Evolutionary conservation across 1,284 basidiomycete species (phyloP).

Genomic region (Ustilago esculenta): DNA sequence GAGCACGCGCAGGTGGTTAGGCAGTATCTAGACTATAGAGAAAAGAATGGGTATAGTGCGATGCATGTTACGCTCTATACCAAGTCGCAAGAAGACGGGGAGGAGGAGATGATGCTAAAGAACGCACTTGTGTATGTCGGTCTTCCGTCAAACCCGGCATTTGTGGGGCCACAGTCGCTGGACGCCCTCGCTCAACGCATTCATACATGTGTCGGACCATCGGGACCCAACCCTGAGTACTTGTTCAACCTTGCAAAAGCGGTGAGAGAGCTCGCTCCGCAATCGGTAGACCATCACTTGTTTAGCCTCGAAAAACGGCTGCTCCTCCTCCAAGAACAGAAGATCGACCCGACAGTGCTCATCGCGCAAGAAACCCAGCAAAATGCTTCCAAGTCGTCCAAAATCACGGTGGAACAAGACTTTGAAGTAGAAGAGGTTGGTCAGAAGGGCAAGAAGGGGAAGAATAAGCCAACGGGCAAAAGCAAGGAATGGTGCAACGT

Average conservation of each 20-base stretch:
- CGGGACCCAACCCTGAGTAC: conserved; percentile 85
- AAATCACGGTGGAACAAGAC: too few species aligned
- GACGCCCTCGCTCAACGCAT: conserved; percentile 76
- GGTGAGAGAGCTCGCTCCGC: conserved; percentile 76
- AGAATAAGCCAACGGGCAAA: conserved; percentile 26
- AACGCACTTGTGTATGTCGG: conserved; percentile 78
- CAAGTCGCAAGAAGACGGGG: conserved; percentile 68
- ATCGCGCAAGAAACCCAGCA: conserved; percentile 32
- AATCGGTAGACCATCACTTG: conserved; percentile 80
- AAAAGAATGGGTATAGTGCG: conserved; percentile 73
- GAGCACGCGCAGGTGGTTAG: conserved; percentile 77
- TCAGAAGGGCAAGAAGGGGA: conserved; percentile 28
- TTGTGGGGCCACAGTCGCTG: conserved; percentile 82
- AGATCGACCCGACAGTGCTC: conserved; percentile 17
- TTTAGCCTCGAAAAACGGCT: conserved; percentile 75
- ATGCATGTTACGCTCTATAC: conserved; percentile 67
- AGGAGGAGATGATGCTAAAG: conserved; percentile 72
- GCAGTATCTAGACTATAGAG: conserved; percentile 83
- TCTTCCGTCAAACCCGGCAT: conserved; percentile 79
- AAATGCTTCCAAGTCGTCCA: too few species aligned
- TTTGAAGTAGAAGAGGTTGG: conserved; percentile 4
- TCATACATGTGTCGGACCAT: conserved; percentile 79
- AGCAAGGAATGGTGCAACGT: conserved; percentile 75
- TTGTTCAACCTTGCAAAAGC: conserved; percentile 77
- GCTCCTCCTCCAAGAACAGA: conserved; percentile 38